These are phyloP conservation scores for Suillus clintonianus DNA, from an alignment of 768 basidiomycete species.

Conservation along the genomic window DNA sequence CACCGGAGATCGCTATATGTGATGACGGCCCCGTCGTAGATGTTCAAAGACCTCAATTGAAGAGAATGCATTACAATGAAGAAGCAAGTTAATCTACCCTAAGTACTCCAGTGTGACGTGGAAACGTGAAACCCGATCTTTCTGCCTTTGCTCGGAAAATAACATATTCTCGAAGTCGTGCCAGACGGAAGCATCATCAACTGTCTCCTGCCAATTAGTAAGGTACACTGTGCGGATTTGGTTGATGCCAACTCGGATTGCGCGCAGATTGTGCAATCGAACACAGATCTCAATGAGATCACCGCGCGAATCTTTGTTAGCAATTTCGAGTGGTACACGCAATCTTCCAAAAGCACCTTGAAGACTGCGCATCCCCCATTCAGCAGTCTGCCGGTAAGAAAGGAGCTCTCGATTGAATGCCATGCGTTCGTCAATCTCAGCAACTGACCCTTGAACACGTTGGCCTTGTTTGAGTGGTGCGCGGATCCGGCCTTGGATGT, in stretches of 20 bases:
- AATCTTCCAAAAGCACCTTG: conserved; percentile 51
- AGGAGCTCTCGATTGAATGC: background rate
- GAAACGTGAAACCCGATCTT: conserved; percentile 39
- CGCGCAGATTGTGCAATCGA: conserved; percentile 37
- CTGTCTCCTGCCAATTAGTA: conserved; percentile 34
- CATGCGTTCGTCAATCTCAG: background rate
- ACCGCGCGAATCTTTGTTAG: conserved; percentile 21
- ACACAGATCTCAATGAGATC: conserved; percentile 40
- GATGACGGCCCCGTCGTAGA: too few relatives aligned
- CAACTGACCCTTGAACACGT: conserved; percentile 48
- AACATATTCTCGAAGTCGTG: conserved; percentile 37
- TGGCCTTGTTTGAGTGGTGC: conserved; percentile 34
- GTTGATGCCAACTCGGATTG: conserved; percentile 40
- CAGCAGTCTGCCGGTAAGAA: conserved; percentile 48
- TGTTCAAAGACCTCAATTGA: too few relatives aligned
- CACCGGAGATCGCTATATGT: too few relatives aligned
- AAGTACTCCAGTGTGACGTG: conserved; percentile 28
- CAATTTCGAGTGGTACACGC: conserved; percentile 41
- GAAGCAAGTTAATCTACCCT: too few relatives aligned
- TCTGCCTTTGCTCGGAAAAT: conserved; percentile 34
- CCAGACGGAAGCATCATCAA: conserved; percentile 37
- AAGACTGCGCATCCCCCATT: conserved; percentile 51
- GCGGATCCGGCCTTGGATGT: too few relatives aligned
- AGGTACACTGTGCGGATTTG: conserved; percentile 45
- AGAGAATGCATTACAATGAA: too few relatives aligned